Base-by-base conservation (phyloP, 805 yeast species). In the Metschnikowia shivogae region DNA sequence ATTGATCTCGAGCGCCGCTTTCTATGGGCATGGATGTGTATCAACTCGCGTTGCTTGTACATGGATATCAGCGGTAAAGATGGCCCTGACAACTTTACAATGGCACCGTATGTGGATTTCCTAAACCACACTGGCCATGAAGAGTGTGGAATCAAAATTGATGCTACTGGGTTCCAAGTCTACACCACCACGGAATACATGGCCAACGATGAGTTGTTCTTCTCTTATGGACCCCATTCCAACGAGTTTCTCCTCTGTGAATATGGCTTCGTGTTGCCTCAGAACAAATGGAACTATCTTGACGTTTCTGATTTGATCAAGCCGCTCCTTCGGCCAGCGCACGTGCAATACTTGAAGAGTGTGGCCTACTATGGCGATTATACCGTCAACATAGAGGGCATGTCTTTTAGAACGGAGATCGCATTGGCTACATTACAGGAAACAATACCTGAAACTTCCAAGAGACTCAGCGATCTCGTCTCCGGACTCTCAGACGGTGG, bases 91-190 rank as follows among this genome's bases (percentile, higher is more conserved):
- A 84, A 86, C 60, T 82, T 92, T 68, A 88, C 98, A 1, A 68
- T 92, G 78, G 97, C 92, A 0, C 99, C 99, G 0, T 83, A 72
- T 50, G 89, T 90, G 20, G 99, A 92, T 66, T 86, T 87, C 60
- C 67, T 92, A 42, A 93, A 92, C 64, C 98, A 92, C 63, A 70
- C 66, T 26, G 55, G 68, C 32, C 72, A 74, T 5, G 77, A 73
- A 34, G 82, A 79, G 49, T 79, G 88, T 50, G 67, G 62, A 19
- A 73, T 83, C 42, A 59, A 72, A 49, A 72, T 74, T 31, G 68
- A 73, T 37, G 39, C 58, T 14, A 53, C 57, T 19, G 84, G 86
- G 1, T 82, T 84, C 64, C 68, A 70, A 24, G 86, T 84, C 1
- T 53, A 55, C 57, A 65, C 52, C 49, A 56, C 53, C 39, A 45